Conservation (phyloP, 2,329 filamentous ascomycete genomes). For the Fusarium sp. region DNA sequence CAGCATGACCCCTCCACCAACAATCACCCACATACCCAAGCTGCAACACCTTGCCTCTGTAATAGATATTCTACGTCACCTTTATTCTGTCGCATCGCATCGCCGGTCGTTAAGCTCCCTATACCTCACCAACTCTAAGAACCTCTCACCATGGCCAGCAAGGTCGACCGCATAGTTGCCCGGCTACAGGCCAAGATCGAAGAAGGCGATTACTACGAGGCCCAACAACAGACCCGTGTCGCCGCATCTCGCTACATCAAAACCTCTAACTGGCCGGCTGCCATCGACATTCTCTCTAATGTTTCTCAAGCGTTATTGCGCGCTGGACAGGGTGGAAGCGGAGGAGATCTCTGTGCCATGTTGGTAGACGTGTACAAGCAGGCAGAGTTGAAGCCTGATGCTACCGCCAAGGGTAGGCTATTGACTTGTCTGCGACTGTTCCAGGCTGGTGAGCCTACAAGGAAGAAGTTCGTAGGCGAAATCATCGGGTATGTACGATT, state of each 20-base stretch:
- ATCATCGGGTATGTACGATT: constrained; percentile 73
- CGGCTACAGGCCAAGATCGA: constrained; percentile 86
- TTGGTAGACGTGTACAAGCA: constrained; percentile 92
- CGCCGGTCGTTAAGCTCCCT: background rate
- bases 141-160: constrained; percentile 51
- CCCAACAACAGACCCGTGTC: constrained; percentile 96
- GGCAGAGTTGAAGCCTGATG: constrained; percentile 81
- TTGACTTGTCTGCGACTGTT: constrained; percentile 85
- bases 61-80: constrained; percentile 35
- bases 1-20: constrained; percentile 38
- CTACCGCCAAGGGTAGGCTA: constrained; percentile 78
- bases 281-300: constrained; percentile 85
- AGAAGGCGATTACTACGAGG: constrained; percentile 96
- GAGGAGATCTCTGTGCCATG: constrained; percentile 88
- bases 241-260: constrained; percentile 96
- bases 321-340: constrained; percentile 92
- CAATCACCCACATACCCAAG: constrained; percentile 10
- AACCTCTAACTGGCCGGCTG: constrained; percentile 82
- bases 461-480: constrained; percentile 91
- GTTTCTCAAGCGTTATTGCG: constrained; percentile 88
- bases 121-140: background rate
- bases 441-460: constrained; percentile 83
- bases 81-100: constrained; percentile 1
- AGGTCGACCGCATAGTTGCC: constrained; percentile 63
- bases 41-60: constrained; percentile 22